Conservation (phyloP, 495 filamentous ascomycete genomes). For the Aspergillus olivimuriae region DNA sequence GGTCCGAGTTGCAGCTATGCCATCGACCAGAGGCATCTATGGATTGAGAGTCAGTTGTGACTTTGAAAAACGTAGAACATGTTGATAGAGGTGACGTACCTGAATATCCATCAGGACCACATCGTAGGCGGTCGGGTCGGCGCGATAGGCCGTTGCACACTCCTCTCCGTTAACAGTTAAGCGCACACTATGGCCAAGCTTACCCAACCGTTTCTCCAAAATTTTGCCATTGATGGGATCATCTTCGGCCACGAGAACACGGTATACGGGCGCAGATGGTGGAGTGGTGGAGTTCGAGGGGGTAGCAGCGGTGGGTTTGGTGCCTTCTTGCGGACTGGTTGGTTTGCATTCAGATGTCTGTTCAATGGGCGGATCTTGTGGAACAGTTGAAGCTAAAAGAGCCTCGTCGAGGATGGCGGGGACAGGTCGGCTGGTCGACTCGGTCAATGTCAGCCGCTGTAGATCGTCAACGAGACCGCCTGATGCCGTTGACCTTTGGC, state of each 20-base stretch:
- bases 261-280: no score
- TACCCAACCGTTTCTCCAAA: slow-evolving; percentile 75
- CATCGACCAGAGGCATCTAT: slow-evolving; percentile 92
- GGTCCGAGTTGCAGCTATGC: slow-evolving; percentile 72
- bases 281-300: neutral
- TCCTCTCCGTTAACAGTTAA: slow-evolving; percentile 83
- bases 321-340: no score
- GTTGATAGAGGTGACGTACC: slow-evolving; percentile 36
- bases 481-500: no score
- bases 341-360: no score
- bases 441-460: no score
- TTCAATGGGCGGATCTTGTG: no score
- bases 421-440: no score
- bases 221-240: slow-evolving; percentile 91
- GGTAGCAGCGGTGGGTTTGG: no score
- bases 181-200: slow-evolving; percentile 65
- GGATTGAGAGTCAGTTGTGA: slow-evolving; percentile 11
- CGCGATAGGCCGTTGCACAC: slow-evolving; percentile 64
- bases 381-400: no score
- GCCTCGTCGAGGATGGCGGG: no score
- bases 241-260: slow-evolving; percentile 82
- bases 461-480: no score
- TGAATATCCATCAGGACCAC: slow-evolving; percentile 97
- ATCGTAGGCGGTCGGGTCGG: slow-evolving; percentile 58
- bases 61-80: neutral